phyloP scores from a whole-genome alignment of 2,329 filamentous ascomycete genomes.

The Fusarium foetens region DNA sequence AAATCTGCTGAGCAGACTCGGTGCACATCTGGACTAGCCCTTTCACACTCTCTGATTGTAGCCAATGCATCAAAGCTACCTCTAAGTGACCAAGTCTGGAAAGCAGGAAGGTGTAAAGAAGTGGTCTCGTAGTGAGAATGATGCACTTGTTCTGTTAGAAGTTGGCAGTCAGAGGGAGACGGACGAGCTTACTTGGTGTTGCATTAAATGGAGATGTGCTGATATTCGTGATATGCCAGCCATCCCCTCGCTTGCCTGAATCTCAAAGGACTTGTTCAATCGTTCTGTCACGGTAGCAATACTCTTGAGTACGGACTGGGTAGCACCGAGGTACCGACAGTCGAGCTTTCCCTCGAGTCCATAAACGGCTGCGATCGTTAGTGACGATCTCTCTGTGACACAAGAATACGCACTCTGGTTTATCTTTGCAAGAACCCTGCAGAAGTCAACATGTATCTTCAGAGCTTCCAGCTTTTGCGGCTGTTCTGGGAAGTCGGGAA shows the following conservation, averaged over 20 bases:
- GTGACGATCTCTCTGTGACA: fast-evolving
- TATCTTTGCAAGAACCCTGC: conserved; percentile 31
- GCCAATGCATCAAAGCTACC: conserved; percentile 35
- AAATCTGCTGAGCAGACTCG: conserved; percentile 27
- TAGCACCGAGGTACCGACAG: conserved; percentile 35
- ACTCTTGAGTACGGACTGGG: conserved; percentile 32
- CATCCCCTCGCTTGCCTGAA: conserved; percentile 25
- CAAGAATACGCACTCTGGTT: conserved; percentile 24
- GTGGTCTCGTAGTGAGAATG: conserved; percentile 31
- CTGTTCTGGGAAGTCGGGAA: conserved; percentile 18
- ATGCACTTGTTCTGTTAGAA: conserved; percentile 25
- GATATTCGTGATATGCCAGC: conserved; percentile 29
- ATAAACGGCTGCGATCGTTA: conserved; percentile 30
- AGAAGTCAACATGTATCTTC: conserved; percentile 29
- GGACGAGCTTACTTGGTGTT: conserved; percentile 27
- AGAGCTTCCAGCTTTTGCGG: conserved; percentile 18
- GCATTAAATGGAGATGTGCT: conserved; percentile 35
- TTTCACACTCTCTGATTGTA: conserved; percentile 33
- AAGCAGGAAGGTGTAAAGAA: conserved; percentile 36
- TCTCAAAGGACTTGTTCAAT: conserved; percentile 32
- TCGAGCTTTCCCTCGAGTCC: conserved; percentile 39
- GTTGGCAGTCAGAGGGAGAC: fast-evolving
- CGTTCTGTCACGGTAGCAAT: conserved; percentile 32
- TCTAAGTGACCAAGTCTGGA: conserved; percentile 34
- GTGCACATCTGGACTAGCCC: conserved; percentile 19